Conservation (phyloP, 495 filamentous ascomycete genomes). For the Daldinia concentrica region DNA sequence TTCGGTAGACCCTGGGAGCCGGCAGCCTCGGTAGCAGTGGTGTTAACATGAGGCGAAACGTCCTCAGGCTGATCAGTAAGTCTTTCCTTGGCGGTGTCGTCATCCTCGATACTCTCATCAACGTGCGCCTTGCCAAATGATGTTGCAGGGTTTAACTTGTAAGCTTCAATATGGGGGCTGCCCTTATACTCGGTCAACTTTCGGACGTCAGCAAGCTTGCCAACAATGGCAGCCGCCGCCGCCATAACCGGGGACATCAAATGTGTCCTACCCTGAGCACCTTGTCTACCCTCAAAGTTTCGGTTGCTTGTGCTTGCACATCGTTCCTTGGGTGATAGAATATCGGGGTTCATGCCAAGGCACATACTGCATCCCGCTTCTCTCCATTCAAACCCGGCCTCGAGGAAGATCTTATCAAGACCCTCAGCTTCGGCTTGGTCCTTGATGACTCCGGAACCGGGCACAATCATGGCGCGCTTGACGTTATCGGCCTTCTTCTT, state of each 20-base stretch:
- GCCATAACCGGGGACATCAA: slow-evolving; percentile 98
- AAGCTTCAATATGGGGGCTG: slow-evolving; percentile 60
- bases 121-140: slow-evolving; percentile 64
- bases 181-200: slow-evolving; percentile 71
- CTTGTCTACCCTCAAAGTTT: slow-evolving; percentile 97
- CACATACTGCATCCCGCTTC: slow-evolving; percentile 99
- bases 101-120: slow-evolving; percentile 72
- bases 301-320: slow-evolving; percentile 96
- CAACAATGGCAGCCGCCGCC: slow-evolving; percentile 86
- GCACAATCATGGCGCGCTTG: slow-evolving; percentile 94
- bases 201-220: slow-evolving; percentile 90
- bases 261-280: slow-evolving; percentile 91
- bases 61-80: slow-evolving; percentile 81
- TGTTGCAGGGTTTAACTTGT: slow-evolving; percentile 29
- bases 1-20: slow-evolving; percentile 76
- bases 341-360: slow-evolving; percentile 98
- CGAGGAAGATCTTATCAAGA: slow-evolving; percentile 88
- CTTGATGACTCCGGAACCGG: slow-evolving; percentile 94
- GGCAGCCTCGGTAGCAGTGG: slow-evolving; percentile 62
- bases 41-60: slow-evolving; percentile 66
- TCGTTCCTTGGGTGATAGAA: slow-evolving; percentile 90
- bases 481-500: slow-evolving; percentile 86
- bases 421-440: slow-evolving; percentile 90
- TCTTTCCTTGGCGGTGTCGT: slow-evolving; percentile 76
- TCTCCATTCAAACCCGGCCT: slow-evolving; percentile 96